phyloP scores from a whole-genome alignment of 2,329 filamentous ascomycete species.

The Hypoxylon sp. region DNA sequence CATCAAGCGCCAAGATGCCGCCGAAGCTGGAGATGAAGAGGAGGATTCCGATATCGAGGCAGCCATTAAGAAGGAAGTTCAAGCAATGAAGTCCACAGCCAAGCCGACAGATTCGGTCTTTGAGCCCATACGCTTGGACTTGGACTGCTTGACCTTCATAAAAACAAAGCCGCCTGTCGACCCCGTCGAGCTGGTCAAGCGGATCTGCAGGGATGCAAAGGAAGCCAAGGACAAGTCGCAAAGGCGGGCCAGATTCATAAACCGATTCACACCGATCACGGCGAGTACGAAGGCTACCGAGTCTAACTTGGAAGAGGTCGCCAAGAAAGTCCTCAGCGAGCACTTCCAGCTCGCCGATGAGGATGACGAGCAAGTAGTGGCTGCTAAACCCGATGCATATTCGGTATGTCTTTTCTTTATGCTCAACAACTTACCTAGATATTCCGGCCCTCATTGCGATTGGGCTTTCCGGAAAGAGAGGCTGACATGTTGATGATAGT shows the following conservation, averaged over 20 bases:
- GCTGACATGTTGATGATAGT: slow-evolving; percentile 64
- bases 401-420: slow-evolving; percentile 59
- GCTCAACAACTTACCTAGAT: background rate
- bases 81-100: slow-evolving; percentile 67
- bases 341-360: slow-evolving; percentile 69
- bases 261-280: slow-evolving; percentile 69
- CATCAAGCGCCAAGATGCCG: slow-evolving; percentile 58
- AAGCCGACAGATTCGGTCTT: slow-evolving; percentile 64
- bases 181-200: slow-evolving; percentile 67
- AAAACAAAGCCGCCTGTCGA: slow-evolving; percentile 69
- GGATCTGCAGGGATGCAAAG: slow-evolving; percentile 70
- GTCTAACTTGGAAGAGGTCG: slow-evolving; percentile 76
- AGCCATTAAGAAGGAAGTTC: slow-evolving; percentile 80
- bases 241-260: slow-evolving; percentile 70
- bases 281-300: slow-evolving; percentile 74
- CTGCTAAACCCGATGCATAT: slow-evolving; percentile 44
- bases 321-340: slow-evolving; percentile 71
- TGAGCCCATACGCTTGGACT: slow-evolving; percentile 66
- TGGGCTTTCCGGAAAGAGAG: background rate
- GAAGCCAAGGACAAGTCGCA: slow-evolving; percentile 59
- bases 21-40: slow-evolving; percentile 58
- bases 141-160: slow-evolving; percentile 76
- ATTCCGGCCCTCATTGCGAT: background rate
- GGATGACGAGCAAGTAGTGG: slow-evolving; percentile 39
- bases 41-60: slow-evolving; percentile 78